Percentiles rank a stretch among this genome's conserved stretches.
Evolutionary conservation across 345 rosid species (phyloP).

Genomic region (Citrus maxima): DNA sequence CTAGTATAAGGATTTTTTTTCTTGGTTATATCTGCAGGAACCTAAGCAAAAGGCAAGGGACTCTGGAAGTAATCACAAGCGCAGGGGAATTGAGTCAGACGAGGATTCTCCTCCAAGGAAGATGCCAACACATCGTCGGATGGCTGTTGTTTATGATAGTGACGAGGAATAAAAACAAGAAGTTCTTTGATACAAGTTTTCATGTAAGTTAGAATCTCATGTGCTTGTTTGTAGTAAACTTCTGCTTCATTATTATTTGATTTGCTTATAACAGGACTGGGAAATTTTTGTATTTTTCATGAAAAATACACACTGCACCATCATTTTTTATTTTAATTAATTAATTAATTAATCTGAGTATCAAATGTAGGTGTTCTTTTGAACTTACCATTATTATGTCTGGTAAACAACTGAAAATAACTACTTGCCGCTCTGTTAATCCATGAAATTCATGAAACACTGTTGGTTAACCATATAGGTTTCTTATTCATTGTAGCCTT

Average conservation of each 20-base stretch:
- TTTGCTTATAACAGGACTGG: not conserved
- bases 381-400: not conserved
- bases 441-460: not conserved
- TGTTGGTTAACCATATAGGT: not conserved
- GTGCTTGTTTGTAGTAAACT: not conserved
- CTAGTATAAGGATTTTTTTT: not conserved
- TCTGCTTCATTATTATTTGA: not conserved
- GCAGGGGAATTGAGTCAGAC: slow-evolving; percentile 81
- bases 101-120: slow-evolving; percentile 88
- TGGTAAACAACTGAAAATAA: not conserved
- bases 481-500: not conserved
- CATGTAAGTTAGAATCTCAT: not conserved
- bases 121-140: slow-evolving; percentile 65
- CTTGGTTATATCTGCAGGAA: slow-evolving; percentile 36
- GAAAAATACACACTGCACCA: not conserved
- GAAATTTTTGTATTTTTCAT: not conserved
- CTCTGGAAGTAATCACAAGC: slow-evolving; percentile 57
- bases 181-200: not conserved
- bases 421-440: not conserved
- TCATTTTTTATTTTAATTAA: not conserved
- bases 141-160: slow-evolving; percentile 86
- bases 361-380: not conserved
- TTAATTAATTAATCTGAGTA: not conserved
- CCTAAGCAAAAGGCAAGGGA: slow-evolving; percentile 49
- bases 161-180: slow-evolving; percentile 59